Conservation (phyloP, 2,329 filamentous ascomycete species). For the Sporothrix euskadiensis region DNA sequence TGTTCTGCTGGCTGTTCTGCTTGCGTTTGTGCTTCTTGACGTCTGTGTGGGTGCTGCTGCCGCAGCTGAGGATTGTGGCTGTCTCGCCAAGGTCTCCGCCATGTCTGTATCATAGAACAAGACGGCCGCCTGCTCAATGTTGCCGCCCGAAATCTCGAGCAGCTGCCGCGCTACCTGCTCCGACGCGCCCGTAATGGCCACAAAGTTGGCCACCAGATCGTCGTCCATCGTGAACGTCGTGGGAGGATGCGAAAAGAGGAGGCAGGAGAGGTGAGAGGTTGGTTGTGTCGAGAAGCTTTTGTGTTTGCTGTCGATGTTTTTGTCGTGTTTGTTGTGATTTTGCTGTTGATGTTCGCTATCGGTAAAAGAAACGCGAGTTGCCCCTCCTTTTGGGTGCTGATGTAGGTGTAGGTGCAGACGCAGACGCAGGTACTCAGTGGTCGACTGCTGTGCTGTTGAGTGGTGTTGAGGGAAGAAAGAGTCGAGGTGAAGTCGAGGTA, state of each 20-base stretch:
- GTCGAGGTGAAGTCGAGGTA: neutral
- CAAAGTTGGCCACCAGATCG: conserved; percentile 70
- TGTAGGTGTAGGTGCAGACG: neutral
- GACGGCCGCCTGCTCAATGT: conserved; percentile 81
- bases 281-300: neutral
- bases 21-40: conserved; percentile 22
- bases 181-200: conserved; percentile 74
- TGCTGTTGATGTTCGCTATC: neutral
- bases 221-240: conserved; percentile 60
- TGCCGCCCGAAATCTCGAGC: conserved; percentile 78
- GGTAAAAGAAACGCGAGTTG: neutral
- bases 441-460: neutral
- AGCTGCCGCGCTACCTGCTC: conserved; percentile 77
- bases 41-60: neutral
- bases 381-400: conserved; percentile 4
- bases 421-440: neutral
- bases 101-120: conserved; percentile 88
- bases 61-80: conserved; percentile 31
- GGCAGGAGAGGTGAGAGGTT: no score
- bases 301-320: neutral
- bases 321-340: no score
- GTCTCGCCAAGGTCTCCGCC: conserved; percentile 48
- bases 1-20: conserved; percentile 29
- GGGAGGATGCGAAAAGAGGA: neutral
- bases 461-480: neutral